phyloP scores from a whole-genome alignment of 768 basidiomycete species.

The Infundibulicybe gibba region DNA sequence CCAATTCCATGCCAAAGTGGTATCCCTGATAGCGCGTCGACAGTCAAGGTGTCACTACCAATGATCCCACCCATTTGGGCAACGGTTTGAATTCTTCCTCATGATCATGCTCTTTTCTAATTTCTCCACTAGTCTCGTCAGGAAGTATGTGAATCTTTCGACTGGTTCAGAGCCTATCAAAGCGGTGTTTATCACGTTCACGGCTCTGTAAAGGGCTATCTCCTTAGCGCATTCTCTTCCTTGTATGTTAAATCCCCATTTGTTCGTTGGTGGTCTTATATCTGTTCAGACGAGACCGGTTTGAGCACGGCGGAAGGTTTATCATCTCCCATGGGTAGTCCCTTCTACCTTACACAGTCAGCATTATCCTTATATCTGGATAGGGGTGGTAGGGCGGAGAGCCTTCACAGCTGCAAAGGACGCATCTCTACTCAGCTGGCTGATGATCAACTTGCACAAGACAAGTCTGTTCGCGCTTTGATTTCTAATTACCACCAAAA shows the following conservation, averaged over 20 bases:
- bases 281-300: constrained; percentile 60
- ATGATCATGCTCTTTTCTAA: constrained; percentile 1
- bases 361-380: background rate
- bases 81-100: constrained; percentile 21
- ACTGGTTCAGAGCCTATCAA: constrained; percentile 76
- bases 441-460: constrained; percentile 63
- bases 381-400: constrained; percentile 71
- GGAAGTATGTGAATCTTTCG: constrained; percentile 79
- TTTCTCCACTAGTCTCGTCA: constrained; percentile 58
- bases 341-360: background rate
- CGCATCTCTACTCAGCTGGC: constrained; percentile 37
- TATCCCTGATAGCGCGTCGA: too few species aligned
- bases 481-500: constrained; percentile 49
- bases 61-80: constrained; percentile 40
- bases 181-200: constrained; percentile 70
- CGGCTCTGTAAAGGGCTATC: constrained; percentile 67
- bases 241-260: constrained; percentile 34
- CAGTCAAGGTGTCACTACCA: constrained; percentile 16
- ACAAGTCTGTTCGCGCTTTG: constrained; percentile 70
- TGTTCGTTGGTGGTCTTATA: background rate
- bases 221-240: constrained; percentile 68
- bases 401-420: constrained; percentile 40
- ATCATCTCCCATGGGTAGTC: constrained; percentile 84
- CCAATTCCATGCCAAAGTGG: too few species aligned
- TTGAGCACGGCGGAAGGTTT: constrained; percentile 57